These are phyloP conservation scores for Cyclanthera cordifolia DNA, from an alignment of 306 rosid genomes.

Conservation along the genomic window DNA sequence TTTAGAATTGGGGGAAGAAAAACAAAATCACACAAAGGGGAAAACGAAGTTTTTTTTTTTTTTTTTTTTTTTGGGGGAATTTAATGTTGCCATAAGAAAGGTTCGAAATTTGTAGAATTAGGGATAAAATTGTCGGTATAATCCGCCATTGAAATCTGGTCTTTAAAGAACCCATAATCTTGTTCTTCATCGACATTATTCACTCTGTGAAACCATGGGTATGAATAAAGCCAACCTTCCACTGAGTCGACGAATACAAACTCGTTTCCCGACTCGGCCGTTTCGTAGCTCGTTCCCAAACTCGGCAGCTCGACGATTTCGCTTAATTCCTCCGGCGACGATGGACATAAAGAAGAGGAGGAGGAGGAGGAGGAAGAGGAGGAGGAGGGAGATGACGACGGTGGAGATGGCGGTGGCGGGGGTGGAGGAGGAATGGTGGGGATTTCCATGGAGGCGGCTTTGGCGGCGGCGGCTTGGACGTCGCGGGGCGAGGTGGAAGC, in stretches of 20 bases:
- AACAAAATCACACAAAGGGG: background rate
- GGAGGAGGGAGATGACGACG: background rate
- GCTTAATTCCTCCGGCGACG: conserved; percentile 55
- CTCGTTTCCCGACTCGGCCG: conserved; percentile 31
- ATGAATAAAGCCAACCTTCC: conserved; percentile 33
- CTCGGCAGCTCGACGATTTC: conserved; percentile 68
- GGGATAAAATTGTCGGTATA: conserved; percentile 27
- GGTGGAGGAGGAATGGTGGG: background rate
- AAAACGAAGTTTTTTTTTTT: no score
- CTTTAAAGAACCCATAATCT: conserved; percentile 22
- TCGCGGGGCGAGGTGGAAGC: conserved; percentile 63
- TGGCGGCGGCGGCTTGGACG: conserved; percentile 77
- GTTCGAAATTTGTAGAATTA: conserved; percentile 13
- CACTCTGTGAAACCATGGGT: conserved; percentile 36
- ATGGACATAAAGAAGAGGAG: background rate
- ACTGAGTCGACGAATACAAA: conserved; percentile 38
- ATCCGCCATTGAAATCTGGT: conserved; percentile 26
- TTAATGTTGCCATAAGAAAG: conserved; percentile 40
- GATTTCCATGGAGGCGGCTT: conserved; percentile 67
- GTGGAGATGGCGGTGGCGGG: background rate
- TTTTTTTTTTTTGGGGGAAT: no score
- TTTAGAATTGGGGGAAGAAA: background rate
- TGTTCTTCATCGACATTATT: conserved; percentile 27
- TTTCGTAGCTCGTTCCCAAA: conserved; percentile 32
- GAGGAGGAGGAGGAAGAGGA: conserved; percentile 15